phyloP scores from a whole-genome alignment of 352 stramenopile genomes.

The Detonula confervacea region DNA sequence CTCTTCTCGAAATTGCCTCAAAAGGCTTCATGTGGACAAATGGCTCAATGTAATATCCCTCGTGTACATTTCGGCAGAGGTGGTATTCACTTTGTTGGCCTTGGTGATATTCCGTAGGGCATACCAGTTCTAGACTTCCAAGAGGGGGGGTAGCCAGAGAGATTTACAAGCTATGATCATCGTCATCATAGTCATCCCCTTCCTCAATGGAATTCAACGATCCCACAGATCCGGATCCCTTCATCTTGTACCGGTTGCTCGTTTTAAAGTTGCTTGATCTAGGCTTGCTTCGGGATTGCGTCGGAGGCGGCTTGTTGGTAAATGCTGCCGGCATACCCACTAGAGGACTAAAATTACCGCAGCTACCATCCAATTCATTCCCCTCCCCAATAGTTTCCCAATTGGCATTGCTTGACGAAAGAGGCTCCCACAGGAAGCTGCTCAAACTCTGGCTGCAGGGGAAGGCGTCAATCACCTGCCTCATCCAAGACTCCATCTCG shows the following conservation, averaged over 20 bases:
- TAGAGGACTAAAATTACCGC: slow-evolving; percentile 5
- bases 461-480: slow-evolving; percentile 62
- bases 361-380: slow-evolving; percentile 6
- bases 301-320: slow-evolving; percentile 20
- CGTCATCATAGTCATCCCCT: slow-evolving; percentile 8
- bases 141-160: too few relatives aligned
- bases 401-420: slow-evolving; percentile 43
- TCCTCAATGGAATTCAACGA: slow-evolving; percentile 41
- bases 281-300: slow-evolving; percentile 17
- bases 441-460: slow-evolving; percentile 61
- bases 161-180: slow-evolving; percentile 19
- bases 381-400: slow-evolving; percentile 33
- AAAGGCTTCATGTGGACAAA: slow-evolving; percentile 43
- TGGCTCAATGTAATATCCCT: slow-evolving; percentile 36
- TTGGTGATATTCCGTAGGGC: too few relatives aligned
- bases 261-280: slow-evolving; percentile 20
- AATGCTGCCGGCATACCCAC: not conserved
- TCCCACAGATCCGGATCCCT: slow-evolving; percentile 11
- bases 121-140: too few relatives aligned
- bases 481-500: slow-evolving; percentile 69
- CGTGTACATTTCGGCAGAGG: slow-evolving; percentile 24
- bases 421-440: slow-evolving; percentile 76
- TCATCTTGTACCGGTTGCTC: slow-evolving; percentile 13
- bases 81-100: slow-evolving; percentile 34
- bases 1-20: not conserved